phyloP scores from a whole-genome alignment of 768 basidiomycete genomes.

The Lactarius akahatsu region DNA sequence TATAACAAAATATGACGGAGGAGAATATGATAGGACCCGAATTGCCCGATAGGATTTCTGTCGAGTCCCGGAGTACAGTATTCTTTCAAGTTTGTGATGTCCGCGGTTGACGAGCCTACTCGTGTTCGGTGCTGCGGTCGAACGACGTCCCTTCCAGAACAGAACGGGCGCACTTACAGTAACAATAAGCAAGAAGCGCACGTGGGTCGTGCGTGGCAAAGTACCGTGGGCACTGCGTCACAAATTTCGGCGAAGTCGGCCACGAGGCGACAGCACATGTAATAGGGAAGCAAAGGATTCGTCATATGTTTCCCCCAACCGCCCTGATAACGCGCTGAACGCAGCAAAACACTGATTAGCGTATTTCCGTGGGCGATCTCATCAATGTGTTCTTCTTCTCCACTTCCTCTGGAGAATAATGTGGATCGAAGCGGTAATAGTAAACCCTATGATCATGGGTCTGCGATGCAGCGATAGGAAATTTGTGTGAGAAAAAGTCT shows the following conservation, averaged over 20 bases:
- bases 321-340: background rate
- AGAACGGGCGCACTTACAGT: background rate
- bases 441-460: background rate
- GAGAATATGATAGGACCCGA: background rate
- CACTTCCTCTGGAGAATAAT: background rate
- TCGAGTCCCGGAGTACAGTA: background rate
- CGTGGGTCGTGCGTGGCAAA: background rate
- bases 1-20: too few species aligned
- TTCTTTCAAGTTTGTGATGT: background rate
- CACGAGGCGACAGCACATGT: slow-evolving; percentile 15
- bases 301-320: background rate
- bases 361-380: slow-evolving; percentile 1
- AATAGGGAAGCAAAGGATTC: slow-evolving; percentile 1
- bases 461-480: slow-evolving; percentile 1
- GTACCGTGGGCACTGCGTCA: slow-evolving; percentile 3
- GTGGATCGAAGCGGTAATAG: background rate
- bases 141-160: slow-evolving; percentile 6
- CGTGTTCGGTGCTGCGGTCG: background rate
- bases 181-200: slow-evolving; percentile 10
- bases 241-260: slow-evolving; percentile 15
- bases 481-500: slow-evolving; percentile 5
- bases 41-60: background rate
- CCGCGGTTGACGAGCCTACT: slow-evolving; percentile 13
- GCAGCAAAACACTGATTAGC: slow-evolving; percentile 6
- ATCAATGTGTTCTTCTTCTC: background rate